These are phyloP conservation scores for Lycium barbarum DNA, from an alignment of 257 asterid genomes.

Conservation along the genomic window DNA sequence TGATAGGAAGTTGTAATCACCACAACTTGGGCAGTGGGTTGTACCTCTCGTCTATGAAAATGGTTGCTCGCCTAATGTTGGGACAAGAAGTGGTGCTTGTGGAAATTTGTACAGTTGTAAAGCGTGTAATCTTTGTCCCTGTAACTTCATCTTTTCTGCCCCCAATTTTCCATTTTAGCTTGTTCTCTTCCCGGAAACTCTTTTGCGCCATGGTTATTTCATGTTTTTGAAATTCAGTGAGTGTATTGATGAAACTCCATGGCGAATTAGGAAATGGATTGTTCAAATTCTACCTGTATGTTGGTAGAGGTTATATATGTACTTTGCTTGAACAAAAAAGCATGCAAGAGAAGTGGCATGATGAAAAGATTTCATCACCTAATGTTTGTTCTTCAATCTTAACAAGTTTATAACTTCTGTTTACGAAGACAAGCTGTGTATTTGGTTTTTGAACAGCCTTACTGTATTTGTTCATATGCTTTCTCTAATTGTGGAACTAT, in stretches of 20 bases:
- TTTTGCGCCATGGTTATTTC: slow-evolving; percentile 9
- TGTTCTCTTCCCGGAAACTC: slow-evolving; percentile 12
- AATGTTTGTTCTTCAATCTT: background rate
- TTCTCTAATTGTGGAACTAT: too few species aligned
- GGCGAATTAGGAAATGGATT: background rate
- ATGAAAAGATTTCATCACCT: slow-evolving; percentile 5
- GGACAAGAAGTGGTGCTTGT: slow-evolving; percentile 25
- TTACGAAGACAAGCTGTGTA: background rate
- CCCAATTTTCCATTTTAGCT: background rate
- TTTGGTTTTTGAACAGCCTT: background rate
- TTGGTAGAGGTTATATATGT: background rate
- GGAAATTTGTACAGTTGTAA: slow-evolving; percentile 63
- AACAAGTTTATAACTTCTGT: background rate
- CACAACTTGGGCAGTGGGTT: background rate
- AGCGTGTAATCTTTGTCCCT: slow-evolving; percentile 41
- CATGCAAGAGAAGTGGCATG: background rate
- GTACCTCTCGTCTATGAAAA: slow-evolving; percentile 12
- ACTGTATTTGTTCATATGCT: too few species aligned
- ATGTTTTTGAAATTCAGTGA: background rate
- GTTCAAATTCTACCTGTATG: background rate
- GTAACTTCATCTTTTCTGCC: background rate
- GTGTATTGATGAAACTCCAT: background rate
- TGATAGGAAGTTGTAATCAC: slow-evolving; percentile 38
- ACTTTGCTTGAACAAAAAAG: background rate
- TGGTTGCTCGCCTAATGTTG: background rate